These are phyloP conservation scores for Leccinellum luteum DNA, from an alignment of 768 basidiomycete genomes.

Conservation along the genomic window DNA sequence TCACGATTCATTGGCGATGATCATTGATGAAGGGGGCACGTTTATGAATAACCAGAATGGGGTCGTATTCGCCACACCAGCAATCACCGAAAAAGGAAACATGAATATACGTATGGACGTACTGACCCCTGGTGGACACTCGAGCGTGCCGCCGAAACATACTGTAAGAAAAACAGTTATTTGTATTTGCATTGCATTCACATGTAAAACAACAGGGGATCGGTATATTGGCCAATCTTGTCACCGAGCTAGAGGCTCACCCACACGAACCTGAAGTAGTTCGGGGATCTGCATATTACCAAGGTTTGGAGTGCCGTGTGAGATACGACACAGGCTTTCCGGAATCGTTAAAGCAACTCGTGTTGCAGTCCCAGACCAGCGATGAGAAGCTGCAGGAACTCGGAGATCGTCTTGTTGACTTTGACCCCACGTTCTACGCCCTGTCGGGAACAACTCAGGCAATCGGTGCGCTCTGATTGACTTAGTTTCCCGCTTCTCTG, in stretches of 20 bases:
- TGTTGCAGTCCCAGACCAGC: slow-evolving; percentile 21
- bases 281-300: slow-evolving; percentile 25
- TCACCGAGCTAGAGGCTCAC: slow-evolving; percentile 46
- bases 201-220: slow-evolving; percentile 32
- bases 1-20: too few species aligned
- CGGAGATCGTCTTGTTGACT: slow-evolving; percentile 14
- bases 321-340: slow-evolving; percentile 39
- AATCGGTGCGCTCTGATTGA: slow-evolving; percentile 17
- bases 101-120: slow-evolving; percentile 42
- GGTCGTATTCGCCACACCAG: slow-evolving; percentile 28
- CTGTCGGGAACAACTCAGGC: slow-evolving; percentile 28
- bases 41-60: too few species aligned
- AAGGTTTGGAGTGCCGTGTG: slow-evolving; percentile 40
- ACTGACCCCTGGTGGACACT: slow-evolving; percentile 51
- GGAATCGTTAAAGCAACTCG: slow-evolving; percentile 12
- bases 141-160: slow-evolving; percentile 51
- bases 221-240: slow-evolving; percentile 47
- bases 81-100: slow-evolving; percentile 43
- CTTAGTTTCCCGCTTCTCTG: slow-evolving; percentile 13
- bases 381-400: slow-evolving; percentile 19
- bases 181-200: not conserved
- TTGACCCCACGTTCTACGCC: slow-evolving; percentile 21
- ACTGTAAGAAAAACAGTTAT: slow-evolving; percentile 35
- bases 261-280: slow-evolving; percentile 36
- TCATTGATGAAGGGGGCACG: too few species aligned